phyloP scores from a whole-genome alignment of 352 stramenopile genomes.

The Globisporangium rhizosaccharum region DNA sequence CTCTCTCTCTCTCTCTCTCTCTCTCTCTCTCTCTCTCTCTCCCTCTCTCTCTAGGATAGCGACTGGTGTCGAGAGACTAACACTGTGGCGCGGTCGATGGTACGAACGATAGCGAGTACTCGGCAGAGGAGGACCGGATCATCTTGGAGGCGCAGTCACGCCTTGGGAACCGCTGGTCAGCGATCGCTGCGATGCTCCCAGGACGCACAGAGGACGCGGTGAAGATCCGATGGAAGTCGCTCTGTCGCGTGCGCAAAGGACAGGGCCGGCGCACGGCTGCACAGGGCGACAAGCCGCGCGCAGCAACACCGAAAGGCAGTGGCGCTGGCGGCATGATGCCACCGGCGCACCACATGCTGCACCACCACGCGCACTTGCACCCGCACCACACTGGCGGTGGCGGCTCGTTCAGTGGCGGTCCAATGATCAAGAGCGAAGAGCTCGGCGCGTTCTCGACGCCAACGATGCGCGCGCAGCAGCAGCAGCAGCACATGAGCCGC shows the following conservation, averaged over 20 bases:
- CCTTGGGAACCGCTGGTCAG: slow-evolving; percentile 87
- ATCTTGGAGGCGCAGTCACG: slow-evolving; percentile 80
- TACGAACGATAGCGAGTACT: slow-evolving; percentile 41
- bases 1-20: no score
- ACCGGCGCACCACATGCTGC: slow-evolving; percentile 12
- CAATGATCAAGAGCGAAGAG: slow-evolving; percentile 68
- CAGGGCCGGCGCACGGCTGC: slow-evolving; percentile 34
- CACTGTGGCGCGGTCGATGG: no score
- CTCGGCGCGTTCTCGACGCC: slow-evolving; percentile 34
- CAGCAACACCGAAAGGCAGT: slow-evolving; percentile 21
- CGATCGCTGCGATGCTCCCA: slow-evolving; percentile 85
- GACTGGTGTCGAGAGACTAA: background rate
- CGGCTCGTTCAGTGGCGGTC: slow-evolving; percentile 30
- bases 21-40: no score
- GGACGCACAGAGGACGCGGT: slow-evolving; percentile 87
- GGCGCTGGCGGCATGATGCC: slow-evolving; percentile 14
- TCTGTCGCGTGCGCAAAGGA: slow-evolving; percentile 74
- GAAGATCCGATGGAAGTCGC: slow-evolving; percentile 90
- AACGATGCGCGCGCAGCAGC: slow-evolving; percentile 38
- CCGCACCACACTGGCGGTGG: slow-evolving; percentile 2
- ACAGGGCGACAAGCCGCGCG: slow-evolving; percentile 31
- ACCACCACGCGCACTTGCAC: slow-evolving; percentile 12
- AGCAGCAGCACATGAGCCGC: slow-evolving; percentile 30
- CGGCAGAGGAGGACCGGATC: slow-evolving; percentile 83
- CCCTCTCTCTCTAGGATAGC: background rate